These are phyloP conservation scores for Amanita rubescens DNA, from an alignment of 768 basidiomycete species.

Conservation along the genomic window DNA sequence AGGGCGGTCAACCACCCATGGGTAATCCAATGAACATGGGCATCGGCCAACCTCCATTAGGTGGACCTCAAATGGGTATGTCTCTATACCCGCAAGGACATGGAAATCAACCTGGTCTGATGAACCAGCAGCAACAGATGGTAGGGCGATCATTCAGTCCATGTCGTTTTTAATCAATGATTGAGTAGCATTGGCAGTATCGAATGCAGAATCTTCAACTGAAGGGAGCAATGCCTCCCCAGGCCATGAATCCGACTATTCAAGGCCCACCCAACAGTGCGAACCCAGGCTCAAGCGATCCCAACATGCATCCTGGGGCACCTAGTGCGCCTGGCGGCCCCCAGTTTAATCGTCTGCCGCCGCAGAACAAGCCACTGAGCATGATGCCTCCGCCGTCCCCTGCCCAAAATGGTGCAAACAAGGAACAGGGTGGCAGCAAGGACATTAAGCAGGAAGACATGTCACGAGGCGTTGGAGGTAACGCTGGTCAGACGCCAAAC, in stretches of 20 bases:
- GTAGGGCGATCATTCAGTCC: not conserved
- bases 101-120: conserved; percentile 5
- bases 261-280: not conserved
- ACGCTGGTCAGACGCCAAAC: conserved; percentile 7
- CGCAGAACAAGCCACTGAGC: conserved; percentile 5
- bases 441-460: conserved; percentile 1
- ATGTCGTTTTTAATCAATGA: conserved; percentile 3
- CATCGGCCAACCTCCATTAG: conserved; percentile 1
- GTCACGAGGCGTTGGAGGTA: not conserved
- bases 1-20: not conserved
- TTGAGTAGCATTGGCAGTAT: conserved; percentile 4
- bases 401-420: conserved; percentile 4
- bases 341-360: conserved; percentile 2
- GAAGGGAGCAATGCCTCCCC: conserved; percentile 1
- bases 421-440: conserved; percentile 5
- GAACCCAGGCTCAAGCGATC: not conserved
- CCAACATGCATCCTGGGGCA: not conserved
- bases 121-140: conserved; percentile 1
- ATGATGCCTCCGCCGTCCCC: conserved; percentile 7
- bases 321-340: not conserved
- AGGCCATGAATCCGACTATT: conserved; percentile 6
- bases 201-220: not conserved
- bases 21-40: conserved; percentile 5
- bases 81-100: conserved; percentile 4
- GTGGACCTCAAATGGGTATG: conserved; percentile 1